Base-by-base conservation (phyloP, 805 yeast genomes). In the Suhomyces vadensis region DNA sequence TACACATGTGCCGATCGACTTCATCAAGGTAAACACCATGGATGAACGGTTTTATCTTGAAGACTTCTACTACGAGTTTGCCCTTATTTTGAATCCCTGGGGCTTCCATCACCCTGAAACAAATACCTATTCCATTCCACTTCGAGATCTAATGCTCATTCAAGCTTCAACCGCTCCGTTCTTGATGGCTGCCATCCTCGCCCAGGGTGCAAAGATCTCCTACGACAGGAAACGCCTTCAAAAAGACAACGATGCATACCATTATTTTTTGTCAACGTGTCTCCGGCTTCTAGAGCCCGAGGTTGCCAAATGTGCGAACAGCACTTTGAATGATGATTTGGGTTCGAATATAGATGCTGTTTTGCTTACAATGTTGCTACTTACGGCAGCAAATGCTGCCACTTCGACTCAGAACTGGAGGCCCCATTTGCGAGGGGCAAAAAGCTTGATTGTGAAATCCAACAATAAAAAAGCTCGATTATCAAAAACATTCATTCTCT, bases 141-240 rank as follows among this genome's bases (percentile, higher is more conserved):
- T 81, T 1, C 61, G 88, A 44, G 89, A 83, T 55, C 75, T 83
- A 4, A 57, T 85, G 5, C 57, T 85, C 16, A 69, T 74, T 14
- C 78, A 79, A 57, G 86, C 88, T 0, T 67, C 74, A 22, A 71
- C 72, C 13, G 84, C 81, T 52, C 70, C 82, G 1, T 83, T 80
- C 53, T 56, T 85, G 17, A 61, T 84, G 42, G 83, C 86, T 11
- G 86, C 87, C 0, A 73, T 83, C 3, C 57, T 85, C 37, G 85
- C 91, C 0, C 83, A 82, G 47, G 91, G 90, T 19, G 89, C 90
- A 0, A 67, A 80, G 33, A 70, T 75, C 4, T 63, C 75, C 2
- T 75, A 72, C 47, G 64, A 77, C 41, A 67, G 67, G 33, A 66
- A 72, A 2, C 52, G 61, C 11, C 55, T 65, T 11, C 64, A 71